A percentile compares a stretch with the other conserved stretches of the same genome.
Conservation (phyloP, 257 asterid species). For the Parsonsia alboflavescens region DNA sequence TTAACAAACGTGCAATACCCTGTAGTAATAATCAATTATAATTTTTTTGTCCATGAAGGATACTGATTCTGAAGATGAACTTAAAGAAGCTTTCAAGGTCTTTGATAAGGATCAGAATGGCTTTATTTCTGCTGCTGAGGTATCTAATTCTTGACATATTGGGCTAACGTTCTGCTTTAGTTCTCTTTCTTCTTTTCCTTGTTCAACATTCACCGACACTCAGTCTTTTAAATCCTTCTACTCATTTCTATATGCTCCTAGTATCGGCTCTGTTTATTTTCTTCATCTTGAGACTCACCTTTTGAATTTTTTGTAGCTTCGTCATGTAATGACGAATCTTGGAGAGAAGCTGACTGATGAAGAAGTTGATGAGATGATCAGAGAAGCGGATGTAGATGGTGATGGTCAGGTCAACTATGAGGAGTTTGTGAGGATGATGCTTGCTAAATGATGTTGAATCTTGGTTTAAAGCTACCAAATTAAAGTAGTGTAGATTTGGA, state of each 20-base stretch:
- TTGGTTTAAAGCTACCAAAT: background rate
- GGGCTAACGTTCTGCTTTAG: background rate
- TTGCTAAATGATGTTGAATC: constrained; percentile 31
- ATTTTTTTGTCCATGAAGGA: constrained; percentile 36
- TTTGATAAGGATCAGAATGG: constrained; percentile 62
- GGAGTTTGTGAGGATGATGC: constrained; percentile 58
- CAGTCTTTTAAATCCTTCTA: background rate
- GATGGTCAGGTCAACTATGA: constrained; percentile 54
- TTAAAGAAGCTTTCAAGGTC: constrained; percentile 52
- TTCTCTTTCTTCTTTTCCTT: background rate
- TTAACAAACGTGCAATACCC: background rate
- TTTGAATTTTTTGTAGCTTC: constrained; percentile 31
- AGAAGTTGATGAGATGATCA: constrained; percentile 53
- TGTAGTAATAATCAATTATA: background rate
- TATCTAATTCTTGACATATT: constrained; percentile 5
- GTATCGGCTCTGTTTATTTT: background rate
- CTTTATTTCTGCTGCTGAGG: constrained; percentile 60
- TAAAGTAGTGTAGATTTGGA: constrained; percentile 12
- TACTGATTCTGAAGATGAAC: constrained; percentile 58
- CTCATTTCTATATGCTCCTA: too few species aligned
- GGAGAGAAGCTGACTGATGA: constrained; percentile 61
- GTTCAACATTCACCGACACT: background rate
- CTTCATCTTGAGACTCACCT: background rate
- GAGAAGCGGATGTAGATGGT: constrained; percentile 53
- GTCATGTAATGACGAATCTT: constrained; percentile 53